phyloP scores from a whole-genome alignment of 1,284 basidiomycete species.

The Trametes pubescens region DNA sequence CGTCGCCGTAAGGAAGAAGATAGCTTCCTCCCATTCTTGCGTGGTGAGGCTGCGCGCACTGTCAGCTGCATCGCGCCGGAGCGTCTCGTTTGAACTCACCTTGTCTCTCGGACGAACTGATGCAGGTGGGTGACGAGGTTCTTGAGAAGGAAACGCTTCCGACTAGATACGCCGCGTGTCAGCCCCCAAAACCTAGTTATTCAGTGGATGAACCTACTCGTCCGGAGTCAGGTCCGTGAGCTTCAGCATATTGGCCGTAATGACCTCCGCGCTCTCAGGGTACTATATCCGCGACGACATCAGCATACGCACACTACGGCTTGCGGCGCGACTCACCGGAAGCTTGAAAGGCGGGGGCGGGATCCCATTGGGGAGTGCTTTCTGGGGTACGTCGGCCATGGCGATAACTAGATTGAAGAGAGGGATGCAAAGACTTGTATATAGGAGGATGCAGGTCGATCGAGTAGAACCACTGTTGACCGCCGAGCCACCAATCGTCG shows the following conservation, averaged over 20 bases:
- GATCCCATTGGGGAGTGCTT: conserved; percentile 41
- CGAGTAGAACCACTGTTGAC: conserved; percentile 11
- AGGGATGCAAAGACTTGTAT: neutral
- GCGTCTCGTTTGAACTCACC: conserved; percentile 42
- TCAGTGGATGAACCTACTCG: conserved; percentile 42
- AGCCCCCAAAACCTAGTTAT: neutral
- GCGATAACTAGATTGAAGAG: neutral
- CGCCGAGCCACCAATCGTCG: conserved; percentile 5
- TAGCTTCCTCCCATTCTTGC: conserved; percentile 86
- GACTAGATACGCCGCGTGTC: conserved; percentile 26
- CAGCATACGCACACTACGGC: neutral
- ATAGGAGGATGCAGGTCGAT: neutral
- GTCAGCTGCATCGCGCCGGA: neutral
- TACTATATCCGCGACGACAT: conserved; percentile 43
- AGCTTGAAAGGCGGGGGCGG: conserved; percentile 42
- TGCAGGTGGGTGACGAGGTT: conserved; percentile 61
- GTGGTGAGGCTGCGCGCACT: conserved; percentile 63
- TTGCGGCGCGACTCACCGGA: conserved; percentile 37
- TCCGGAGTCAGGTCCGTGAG: conserved; percentile 54
- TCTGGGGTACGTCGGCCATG: conserved; percentile 21
- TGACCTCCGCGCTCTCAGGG: conserved; percentile 59
- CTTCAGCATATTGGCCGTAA: conserved; percentile 63
- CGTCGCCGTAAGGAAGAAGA: conserved; percentile 78
- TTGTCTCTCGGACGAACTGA: conserved; percentile 72
- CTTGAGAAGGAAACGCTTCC: conserved; percentile 47